These are phyloP conservation scores for Yamadazyma ubonensis DNA, from an alignment of 805 yeast genomes.

Conservation along the genomic window DNA sequence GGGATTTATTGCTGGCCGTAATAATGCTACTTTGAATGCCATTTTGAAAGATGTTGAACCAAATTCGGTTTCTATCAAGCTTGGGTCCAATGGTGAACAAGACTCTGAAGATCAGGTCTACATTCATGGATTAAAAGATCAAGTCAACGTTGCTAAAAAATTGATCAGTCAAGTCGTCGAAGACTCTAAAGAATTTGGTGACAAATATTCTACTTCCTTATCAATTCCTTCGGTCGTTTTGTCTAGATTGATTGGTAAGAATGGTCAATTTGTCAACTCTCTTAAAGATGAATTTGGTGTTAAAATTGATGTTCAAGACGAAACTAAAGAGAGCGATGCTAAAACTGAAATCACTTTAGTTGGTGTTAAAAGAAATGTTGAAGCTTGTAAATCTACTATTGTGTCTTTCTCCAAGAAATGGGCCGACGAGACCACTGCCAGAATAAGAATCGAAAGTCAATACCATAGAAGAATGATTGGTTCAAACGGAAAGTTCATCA, in stretches of 20 bases:
- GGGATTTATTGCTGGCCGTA: constrained; percentile 58
- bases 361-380: constrained; percentile 79
- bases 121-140: constrained; percentile 67
- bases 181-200: constrained; percentile 53
- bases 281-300: constrained; percentile 74
- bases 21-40: constrained; percentile 53
- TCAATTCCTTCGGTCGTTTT: constrained; percentile 66
- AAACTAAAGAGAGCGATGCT: constrained; percentile 27
- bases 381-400: constrained; percentile 64
- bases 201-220: constrained; percentile 45
- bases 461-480: constrained; percentile 86
- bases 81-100: constrained; percentile 39
- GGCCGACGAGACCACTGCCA: constrained; percentile 74
- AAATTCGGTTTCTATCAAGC: constrained; percentile 44
- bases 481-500: constrained; percentile 73
- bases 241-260: constrained; percentile 85
- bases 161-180: constrained; percentile 55
- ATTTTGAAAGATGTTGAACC: constrained; percentile 38
- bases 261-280: constrained; percentile 70
- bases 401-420: constrained; percentile 62
- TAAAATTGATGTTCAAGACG: constrained; percentile 66
- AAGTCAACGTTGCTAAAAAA: constrained; percentile 53
- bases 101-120: constrained; percentile 51
- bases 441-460: constrained; percentile 68
- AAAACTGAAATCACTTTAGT: constrained; percentile 52